Evolutionary conservation across 352 stramenopile species (phyloP), one percentile per base, ranked within the genome.

Genomic region (Phytophthora idaei): DNA sequence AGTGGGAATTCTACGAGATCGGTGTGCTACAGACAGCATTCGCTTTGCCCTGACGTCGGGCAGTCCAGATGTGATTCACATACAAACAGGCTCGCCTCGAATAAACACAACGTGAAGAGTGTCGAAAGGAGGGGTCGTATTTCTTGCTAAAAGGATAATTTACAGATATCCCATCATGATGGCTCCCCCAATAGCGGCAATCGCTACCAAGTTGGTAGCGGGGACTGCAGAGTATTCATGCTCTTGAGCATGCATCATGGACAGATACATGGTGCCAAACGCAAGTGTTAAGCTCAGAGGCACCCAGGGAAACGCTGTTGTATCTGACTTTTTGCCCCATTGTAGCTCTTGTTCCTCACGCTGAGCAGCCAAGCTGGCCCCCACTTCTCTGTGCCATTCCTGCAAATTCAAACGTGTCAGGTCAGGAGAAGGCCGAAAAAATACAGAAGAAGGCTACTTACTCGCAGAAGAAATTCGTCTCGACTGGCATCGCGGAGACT

Each of bases 211-310:
- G 64, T 92, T 92, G 25, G 85, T 61, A 10, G 72, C 81, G 31
- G 83, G 81, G 6, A 92, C 83, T 42, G 77, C 49, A 10, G 77
- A 52, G 59, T 76, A 83, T 57, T 87, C 80, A 46, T 77, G 67
- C 45, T 78, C 69, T 54, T 77, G 79, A 3, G 58, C 49, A 52
- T 79, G 58, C 77, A 87, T 86, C 37, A 90, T 27, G 1, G 71
- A 70, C 31, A 92, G 64, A 28, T 89, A 92, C 27, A 89, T 69
- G 37, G 74, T 74, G 39, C 76, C 83, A 61, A 90, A 88, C 25
- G 77, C 72, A 15, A 82, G 21, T 5, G 81, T 52, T 7, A 90
- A 66, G 14, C 83, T 76, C 2, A 92, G 39, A 15, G 80, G 50
- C 9, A 85, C 53, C 79, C 81, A 92, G 17, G 83, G 81, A 64